phyloP scores from a whole-genome alignment of 2,329 filamentous ascomycete species.

The Colletotrichum salicis region DNA sequence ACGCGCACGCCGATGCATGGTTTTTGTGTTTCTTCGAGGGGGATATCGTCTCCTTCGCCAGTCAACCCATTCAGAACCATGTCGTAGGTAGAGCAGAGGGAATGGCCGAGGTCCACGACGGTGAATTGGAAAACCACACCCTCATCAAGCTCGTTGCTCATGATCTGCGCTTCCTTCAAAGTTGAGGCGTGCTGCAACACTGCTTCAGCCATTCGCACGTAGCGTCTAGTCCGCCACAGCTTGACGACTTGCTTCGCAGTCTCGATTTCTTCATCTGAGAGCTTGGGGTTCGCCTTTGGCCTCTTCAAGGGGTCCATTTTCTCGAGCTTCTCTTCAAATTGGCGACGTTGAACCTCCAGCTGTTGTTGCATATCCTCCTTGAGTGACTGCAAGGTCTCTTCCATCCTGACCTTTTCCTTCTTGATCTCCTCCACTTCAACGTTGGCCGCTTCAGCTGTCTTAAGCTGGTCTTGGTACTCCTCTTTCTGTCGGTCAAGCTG shows the following conservation, averaged over 20 bases:
- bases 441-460: slow-evolving; percentile 77
- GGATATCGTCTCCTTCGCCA: slow-evolving; percentile 83
- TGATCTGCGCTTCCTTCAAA: slow-evolving; percentile 95
- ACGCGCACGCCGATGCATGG: slow-evolving; percentile 92
- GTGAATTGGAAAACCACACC: slow-evolving; percentile 94
- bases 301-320: slow-evolving; percentile 75
- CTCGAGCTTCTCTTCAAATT: slow-evolving; percentile 86
- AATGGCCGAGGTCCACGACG: slow-evolving; percentile 88
- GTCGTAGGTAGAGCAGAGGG: slow-evolving; percentile 93
- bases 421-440: slow-evolving; percentile 86
- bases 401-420: slow-evolving; percentile 86
- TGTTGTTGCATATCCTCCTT: slow-evolving; percentile 92
- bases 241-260: slow-evolving; percentile 73
- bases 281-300: slow-evolving; percentile 68
- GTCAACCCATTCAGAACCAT: slow-evolving; percentile 92
- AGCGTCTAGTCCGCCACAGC: slow-evolving; percentile 86
- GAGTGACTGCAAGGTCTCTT: slow-evolving; percentile 78
- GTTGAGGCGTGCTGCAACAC: slow-evolving; percentile 88
- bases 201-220: slow-evolving; percentile 92
- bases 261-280: slow-evolving; percentile 78
- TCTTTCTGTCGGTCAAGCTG: slow-evolving; percentile 87
- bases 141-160: slow-evolving; percentile 97
- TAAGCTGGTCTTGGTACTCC: slow-evolving; percentile 81
- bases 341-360: slow-evolving; percentile 82
- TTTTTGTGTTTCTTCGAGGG: slow-evolving; percentile 83